Evolutionary conservation across 352 stramenopile genomes (phyloP), one percentile per base, ranked within the genome.

Genomic region (Aphanomyces astaci): DNA sequence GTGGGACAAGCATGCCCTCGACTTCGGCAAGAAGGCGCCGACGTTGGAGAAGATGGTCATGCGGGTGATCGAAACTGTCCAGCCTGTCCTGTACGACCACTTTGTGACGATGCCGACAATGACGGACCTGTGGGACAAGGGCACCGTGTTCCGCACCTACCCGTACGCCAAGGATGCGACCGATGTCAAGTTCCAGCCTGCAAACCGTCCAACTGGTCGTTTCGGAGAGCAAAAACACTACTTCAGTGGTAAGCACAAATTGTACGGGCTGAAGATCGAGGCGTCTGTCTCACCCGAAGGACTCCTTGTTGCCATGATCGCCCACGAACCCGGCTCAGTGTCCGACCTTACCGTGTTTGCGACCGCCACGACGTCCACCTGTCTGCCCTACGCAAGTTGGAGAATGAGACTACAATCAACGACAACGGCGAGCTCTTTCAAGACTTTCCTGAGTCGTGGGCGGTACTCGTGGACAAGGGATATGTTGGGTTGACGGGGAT

Each of bases 1-100:
- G n/a, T n/a, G n/a, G n/a, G n/a, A n/a, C 36, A 63, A 53, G 43
- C 57, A 65, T 54, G 57, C 57, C 9, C 22, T 54, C 11, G 52
- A 60, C 36, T 60, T 60, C n/a, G 52, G 30, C 5, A 24, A 39
- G 4, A 60, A 39, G 52, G 5, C 52, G n/a, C 52, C 52, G 30
- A 31, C 24, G 24, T 60, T 60, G 11, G 4, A 39, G 7, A 32
- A 5, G 11, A 60, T 31, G 9, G 25, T 60, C 25, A 7, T 22
- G 24, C 22, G 28, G 30, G 30, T 60, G 10, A 32, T 60, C n/a
- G 52, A 31, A 22, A 24, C 36, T 4, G 24, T 22, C 36, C 10
- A 10, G 24, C 52, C 28, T 32, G 28, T n/a, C n/a, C n/a, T n/a
- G n/a, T n/a, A n/a, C n/a, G n/a, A n/a, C n/a, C n/a, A n/a, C n/a